A percentile compares a stretch with the other conserved stretches of the same genome.
Conservation (phyloP, 352 stramenopile genomes). For the Globisporangium mamillatum region DNA sequence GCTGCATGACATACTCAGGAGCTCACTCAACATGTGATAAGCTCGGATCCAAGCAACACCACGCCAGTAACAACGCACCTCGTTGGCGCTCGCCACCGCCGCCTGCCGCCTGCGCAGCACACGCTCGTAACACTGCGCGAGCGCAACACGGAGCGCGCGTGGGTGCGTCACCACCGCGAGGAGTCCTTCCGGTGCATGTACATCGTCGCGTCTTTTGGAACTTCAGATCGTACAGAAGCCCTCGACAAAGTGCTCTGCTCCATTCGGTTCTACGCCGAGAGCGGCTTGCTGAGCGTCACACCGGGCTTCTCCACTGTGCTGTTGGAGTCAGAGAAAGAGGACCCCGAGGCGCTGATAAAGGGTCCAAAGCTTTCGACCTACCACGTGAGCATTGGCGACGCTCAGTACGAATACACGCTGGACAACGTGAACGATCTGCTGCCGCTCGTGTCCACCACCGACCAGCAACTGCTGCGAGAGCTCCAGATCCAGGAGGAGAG, state of each 20-base stretch:
- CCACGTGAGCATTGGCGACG: constrained; percentile 30
- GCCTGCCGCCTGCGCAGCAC: constrained; percentile 19
- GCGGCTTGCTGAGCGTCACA: constrained; percentile 45
- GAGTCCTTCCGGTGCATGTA: constrained; percentile 63
- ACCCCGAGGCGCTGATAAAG: constrained; percentile 30
- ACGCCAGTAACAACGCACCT: constrained; percentile 7
- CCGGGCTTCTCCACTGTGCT: constrained; percentile 54
- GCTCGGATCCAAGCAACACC: neutral
- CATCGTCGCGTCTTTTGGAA: constrained; percentile 37
- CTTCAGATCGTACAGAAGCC: constrained; percentile 1
- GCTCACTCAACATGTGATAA: neutral
- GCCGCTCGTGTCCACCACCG: constrained; percentile 32
- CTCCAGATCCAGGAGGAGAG: constrained; percentile 44
- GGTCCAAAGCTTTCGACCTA: constrained; percentile 51
- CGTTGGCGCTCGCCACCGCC: constrained; percentile 15
- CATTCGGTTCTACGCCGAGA: constrained; percentile 47
- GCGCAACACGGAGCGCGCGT: constrained; percentile 29
- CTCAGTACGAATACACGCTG: constrained; percentile 54
- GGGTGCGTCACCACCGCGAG: constrained; percentile 46
- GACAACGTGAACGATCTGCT: constrained; percentile 58
- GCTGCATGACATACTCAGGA: constrained; percentile 9
- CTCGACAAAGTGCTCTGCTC: constrained; percentile 45
- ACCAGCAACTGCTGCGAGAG: constrained; percentile 39
- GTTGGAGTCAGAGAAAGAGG: constrained; percentile 22
- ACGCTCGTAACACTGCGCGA: constrained; percentile 23